Evolutionary conservation across 2,329 filamentous ascomycete species (phyloP).

Genomic region (Blastomyces parvus): DNA sequence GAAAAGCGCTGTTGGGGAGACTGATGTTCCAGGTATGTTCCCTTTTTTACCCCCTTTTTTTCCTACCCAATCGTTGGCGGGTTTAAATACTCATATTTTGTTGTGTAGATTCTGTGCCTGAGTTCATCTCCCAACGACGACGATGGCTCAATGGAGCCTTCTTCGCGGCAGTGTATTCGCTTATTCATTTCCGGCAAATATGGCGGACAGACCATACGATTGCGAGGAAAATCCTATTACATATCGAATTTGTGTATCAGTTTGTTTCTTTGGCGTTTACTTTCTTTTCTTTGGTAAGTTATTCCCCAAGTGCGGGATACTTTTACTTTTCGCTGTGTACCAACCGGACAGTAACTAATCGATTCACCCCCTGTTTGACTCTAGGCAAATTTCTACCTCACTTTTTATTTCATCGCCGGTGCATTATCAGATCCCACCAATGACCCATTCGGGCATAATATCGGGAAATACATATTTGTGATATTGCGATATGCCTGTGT

Average conservation of each 20-base stretch:
- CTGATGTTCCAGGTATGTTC: slow-evolving; percentile 76
- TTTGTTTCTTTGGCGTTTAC: slow-evolving; percentile 88
- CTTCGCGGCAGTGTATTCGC: slow-evolving; percentile 94
- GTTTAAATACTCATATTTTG: slow-evolving; percentile 1
- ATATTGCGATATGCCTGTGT: slow-evolving; percentile 77
- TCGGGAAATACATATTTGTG: slow-evolving; percentile 76
- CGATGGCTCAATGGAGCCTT: slow-evolving; percentile 98
- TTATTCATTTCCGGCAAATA: slow-evolving; percentile 89
- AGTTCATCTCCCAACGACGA: slow-evolving; percentile 93
- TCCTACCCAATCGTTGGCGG: slow-evolving; percentile 31
- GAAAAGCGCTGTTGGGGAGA: slow-evolving; percentile 91
- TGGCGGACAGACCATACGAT: slow-evolving; percentile 89
- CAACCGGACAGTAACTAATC: neutral
- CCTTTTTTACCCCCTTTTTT: neutral
- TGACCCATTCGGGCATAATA: slow-evolving; percentile 84
- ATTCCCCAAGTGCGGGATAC: neutral
- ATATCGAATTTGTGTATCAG: slow-evolving; percentile 94
- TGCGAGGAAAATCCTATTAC: slow-evolving; percentile 77
- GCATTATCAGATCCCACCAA: slow-evolving; percentile 68
- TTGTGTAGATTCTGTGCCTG: slow-evolving; percentile 69
- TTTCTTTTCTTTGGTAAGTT: slow-evolving; percentile 70
- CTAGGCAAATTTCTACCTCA: slow-evolving; percentile 91
- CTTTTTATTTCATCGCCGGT: slow-evolving; percentile 95
- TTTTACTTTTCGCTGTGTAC: neutral
- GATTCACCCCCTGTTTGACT: neutral